Evolutionary conservation across 441 rosid genomes (phyloP).

Genomic region (Brassica balearica): DNA sequence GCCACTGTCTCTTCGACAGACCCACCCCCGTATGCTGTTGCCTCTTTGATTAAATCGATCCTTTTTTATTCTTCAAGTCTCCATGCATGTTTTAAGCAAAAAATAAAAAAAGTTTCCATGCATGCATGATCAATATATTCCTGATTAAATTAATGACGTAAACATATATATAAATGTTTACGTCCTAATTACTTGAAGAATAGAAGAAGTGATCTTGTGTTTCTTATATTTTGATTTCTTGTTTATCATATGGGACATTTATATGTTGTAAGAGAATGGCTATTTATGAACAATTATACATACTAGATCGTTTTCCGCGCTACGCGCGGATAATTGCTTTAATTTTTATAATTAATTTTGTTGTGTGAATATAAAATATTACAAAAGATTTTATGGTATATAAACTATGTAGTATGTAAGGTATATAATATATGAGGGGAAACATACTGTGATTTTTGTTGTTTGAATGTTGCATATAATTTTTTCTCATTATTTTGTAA

Average conservation of each 20-base stretch:
- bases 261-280: neutral
- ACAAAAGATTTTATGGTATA: too few species aligned
- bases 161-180: neutral
- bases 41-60: slow-evolving; percentile 33
- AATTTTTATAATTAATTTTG: too few species aligned
- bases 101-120: neutral
- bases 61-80: slow-evolving; percentile 1
- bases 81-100: neutral
- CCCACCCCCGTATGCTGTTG: slow-evolving; percentile 43
- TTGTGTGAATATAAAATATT: too few species aligned
- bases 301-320: too few species aligned
- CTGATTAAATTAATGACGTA: neutral
- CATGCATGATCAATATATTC: neutral
- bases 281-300: slow-evolving; percentile 4
- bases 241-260: neutral
- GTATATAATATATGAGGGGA: too few species aligned
- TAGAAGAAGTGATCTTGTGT: neutral
- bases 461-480: too few species aligned
- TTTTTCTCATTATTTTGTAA: too few species aligned
- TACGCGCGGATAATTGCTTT: too few species aligned
- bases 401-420: too few species aligned
- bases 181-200: slow-evolving; percentile 9
- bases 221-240: neutral
- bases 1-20: slow-evolving; percentile 30
- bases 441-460: too few species aligned